These are phyloP conservation scores for Rauvolfia tetraphylla DNA, from an alignment of 257 asterid species.

Conservation along the genomic window DNA sequence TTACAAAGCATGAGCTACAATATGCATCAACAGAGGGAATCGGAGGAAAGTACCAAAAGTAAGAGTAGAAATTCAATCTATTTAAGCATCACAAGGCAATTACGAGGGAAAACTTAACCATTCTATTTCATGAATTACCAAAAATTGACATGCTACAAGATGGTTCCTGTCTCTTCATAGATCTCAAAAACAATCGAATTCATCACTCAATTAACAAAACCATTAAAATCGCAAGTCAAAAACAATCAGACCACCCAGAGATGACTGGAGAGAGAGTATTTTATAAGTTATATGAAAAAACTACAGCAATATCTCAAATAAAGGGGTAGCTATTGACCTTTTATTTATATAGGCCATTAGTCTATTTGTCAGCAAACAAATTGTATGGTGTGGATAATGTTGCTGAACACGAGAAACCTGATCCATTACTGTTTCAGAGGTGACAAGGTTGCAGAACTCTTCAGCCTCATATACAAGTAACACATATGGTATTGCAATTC, in stretches of 20 bases:
- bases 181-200: not conserved
- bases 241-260: not conserved
- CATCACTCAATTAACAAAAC: not conserved
- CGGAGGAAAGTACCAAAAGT: slow-evolving; percentile 2
- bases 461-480: slow-evolving; percentile 77
- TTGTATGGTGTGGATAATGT: slow-evolving; percentile 71
- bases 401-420: slow-evolving; percentile 57
- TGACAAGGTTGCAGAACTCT: slow-evolving; percentile 73
- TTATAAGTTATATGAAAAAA: not conserved
- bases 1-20: not conserved
- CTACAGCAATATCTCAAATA: not conserved
- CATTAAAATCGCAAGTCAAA: not conserved
- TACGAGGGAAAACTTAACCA: not conserved
- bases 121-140: not conserved
- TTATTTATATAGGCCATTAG: slow-evolving; percentile 78
- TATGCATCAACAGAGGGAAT: not conserved
- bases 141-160: not conserved
- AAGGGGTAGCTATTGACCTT: slow-evolving; percentile 43
- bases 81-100: slow-evolving; percentile 1
- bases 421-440: slow-evolving; percentile 46
- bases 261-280: not conserved
- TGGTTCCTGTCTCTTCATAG: not conserved
- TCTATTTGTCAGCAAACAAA: slow-evolving; percentile 73
- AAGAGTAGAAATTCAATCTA: not conserved
- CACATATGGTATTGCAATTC: slow-evolving; percentile 51